Base-by-base conservation (phyloP, 805 yeast species). In the Clavispora santaluciae region DNA sequence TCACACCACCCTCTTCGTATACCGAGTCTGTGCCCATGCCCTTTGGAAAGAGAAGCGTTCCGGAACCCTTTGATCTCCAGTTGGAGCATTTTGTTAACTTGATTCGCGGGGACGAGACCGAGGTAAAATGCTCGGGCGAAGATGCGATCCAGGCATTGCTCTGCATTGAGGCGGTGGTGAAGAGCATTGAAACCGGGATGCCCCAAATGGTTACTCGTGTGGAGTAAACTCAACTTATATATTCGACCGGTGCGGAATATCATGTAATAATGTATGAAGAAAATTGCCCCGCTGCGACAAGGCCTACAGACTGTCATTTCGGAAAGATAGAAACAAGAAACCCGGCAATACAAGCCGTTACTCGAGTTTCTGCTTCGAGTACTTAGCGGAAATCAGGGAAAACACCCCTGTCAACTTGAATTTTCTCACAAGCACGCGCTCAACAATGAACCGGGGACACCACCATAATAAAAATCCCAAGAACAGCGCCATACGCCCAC, bases 381-480 rank as follows among this genome's bases (percentile, higher is more conserved):
- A 57, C 50, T 54, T 68, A 39, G 30, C 51, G 25, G 31, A 48
- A 22, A 58, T 45, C 36, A 34, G 47, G 34, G 40, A 58, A 56
- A 44, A 71, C 4, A 61, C 63, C 16, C 24, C 42, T 21, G 23
- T 46, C 48, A 59, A 59, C 33, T 50, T 49, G 51, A 68, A 65
- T 51, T 70, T 72, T 26, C 59, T 57, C 9, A 61, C 52, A 13
- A 79, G 56, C 0, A 52, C 56, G 37, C 45, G 49, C 44, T 75
- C 80, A n/a, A 71, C 47, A 11, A 79, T 25, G 51, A 69, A 70
- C 37, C 74, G 61, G 10, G 86, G 86, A 13, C 68, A 60, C 50
- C 63, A 61, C 11, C 45, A 44, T 26, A 63, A 51, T 3, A 68
- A 47, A 47, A 56, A 60, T 9, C 66, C 55, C 43, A 74, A 50